Evolutionary conservation across 2,329 filamentous ascomycete species (phyloP).

Genomic region (Mycocentrospora acerina): DNA sequence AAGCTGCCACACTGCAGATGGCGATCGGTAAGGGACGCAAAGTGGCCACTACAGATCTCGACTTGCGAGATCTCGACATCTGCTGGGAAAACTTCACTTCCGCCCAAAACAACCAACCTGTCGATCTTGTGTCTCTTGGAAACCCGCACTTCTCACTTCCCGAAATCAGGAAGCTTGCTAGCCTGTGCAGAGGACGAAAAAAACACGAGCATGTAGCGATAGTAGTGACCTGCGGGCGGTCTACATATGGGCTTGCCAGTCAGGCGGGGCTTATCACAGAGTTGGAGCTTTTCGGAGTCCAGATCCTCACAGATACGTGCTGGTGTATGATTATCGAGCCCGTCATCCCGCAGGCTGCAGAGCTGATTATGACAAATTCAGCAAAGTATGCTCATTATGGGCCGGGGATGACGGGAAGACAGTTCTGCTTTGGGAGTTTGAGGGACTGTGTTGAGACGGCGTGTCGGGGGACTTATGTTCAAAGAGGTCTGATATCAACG

Average conservation of each 20-base stretch:
- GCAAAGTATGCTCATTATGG: slow-evolving; percentile 52
- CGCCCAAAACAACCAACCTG: slow-evolving; percentile 4
- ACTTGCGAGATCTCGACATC: not conserved
- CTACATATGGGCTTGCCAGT: slow-evolving; percentile 16
- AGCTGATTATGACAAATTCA: slow-evolving; percentile 49
- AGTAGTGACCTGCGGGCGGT: slow-evolving; percentile 16
- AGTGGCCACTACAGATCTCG: not conserved
- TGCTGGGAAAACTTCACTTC: slow-evolving; percentile 1
- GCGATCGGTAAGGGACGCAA: not conserved
- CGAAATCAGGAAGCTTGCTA: slow-evolving; percentile 40
- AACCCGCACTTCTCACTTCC: slow-evolving; percentile 49
- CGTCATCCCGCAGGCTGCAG: slow-evolving; percentile 28
- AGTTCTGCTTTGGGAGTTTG: slow-evolving; percentile 26
- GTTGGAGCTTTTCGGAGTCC: slow-evolving; percentile 43
- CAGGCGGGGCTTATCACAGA: slow-evolving; percentile 30
- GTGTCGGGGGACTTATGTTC: slow-evolving; percentile 1
- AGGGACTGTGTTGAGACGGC: slow-evolving; percentile 20
- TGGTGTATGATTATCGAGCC: slow-evolving; percentile 52
- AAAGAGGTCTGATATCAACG: too few species aligned
- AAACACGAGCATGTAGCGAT: slow-evolving; percentile 13
- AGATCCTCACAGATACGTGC: slow-evolving; percentile 49
- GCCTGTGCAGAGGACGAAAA: slow-evolving; percentile 26
- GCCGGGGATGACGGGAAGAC: slow-evolving; percentile 18
- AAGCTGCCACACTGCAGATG: slow-evolving; percentile 22
- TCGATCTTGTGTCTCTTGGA: slow-evolving; percentile 48